A percentile compares a stretch with the other conserved stretches of the same genome.
phyloP scores from a whole-genome alignment of 305 asterid genomes.

The Solanum hybrid region DNA sequence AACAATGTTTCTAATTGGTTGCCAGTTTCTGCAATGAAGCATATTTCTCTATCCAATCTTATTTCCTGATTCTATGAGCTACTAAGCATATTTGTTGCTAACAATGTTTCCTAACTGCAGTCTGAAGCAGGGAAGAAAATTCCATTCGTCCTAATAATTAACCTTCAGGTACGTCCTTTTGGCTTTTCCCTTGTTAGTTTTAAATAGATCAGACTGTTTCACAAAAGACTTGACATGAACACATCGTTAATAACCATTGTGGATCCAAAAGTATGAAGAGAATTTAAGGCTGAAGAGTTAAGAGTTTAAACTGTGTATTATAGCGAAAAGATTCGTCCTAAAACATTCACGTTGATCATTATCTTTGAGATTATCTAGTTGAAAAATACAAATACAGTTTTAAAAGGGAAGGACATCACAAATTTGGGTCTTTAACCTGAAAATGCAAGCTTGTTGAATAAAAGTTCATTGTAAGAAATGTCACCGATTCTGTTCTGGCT shows the following conservation, averaged over 20 bases:
- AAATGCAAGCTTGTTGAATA: neutral
- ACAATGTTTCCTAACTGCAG: conserved; percentile 43
- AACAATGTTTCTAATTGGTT: neutral
- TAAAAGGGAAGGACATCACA: neutral
- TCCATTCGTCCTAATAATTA: conserved; percentile 74
- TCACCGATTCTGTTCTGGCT: conserved; percentile 5
- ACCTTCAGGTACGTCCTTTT: conserved; percentile 63
- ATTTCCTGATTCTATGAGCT: neutral
- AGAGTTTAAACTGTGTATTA: neutral
- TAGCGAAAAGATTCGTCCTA: neutral
- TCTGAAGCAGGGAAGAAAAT: conserved; percentile 70
- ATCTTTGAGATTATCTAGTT: neutral
- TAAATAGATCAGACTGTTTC: neutral
- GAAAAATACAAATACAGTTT: neutral
- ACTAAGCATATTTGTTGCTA: conserved; percentile 5
- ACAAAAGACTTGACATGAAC: neutral
- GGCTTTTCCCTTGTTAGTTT: neutral
- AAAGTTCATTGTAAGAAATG: neutral
- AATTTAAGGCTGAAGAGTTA: neutral
- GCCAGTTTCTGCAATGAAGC: neutral
- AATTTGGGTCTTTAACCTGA: neutral
- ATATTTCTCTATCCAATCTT: neutral
- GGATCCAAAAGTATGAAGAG: neutral
- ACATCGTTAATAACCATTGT: neutral
- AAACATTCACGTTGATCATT: neutral